Evolutionary conservation across 176 grass and related monocot genomes (phyloP), one percentile per base, ranked within the genome.

Genomic region (Oryza brachyantha): DNA sequence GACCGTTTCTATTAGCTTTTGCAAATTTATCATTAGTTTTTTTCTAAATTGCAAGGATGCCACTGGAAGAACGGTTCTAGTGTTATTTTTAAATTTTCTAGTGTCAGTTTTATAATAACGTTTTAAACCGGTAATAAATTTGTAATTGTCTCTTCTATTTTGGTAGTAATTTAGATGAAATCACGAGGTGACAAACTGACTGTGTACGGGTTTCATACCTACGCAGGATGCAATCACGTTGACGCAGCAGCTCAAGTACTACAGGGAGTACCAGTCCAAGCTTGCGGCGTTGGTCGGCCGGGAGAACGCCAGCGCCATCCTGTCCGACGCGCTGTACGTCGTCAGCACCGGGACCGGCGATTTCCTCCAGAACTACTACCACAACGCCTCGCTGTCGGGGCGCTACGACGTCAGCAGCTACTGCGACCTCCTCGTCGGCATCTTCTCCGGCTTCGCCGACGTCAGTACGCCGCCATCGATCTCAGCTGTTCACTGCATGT

Each of bases 361-460:
- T 83, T 97, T 86, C 77, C 1, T 92, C 55, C 91, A 97, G 73
- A 97, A 97, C 79, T 97, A 97, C 82, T 97, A 97, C 74, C 83
- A 88, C 62, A 97, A 97, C 69, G 86, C 86, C 61, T 64, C 74
- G 17, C 84, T 97, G 31, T 29, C 79, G 6, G 72, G 73, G 55
- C 82, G 69, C 35, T 89, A 97, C 58, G 13, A 81, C 17, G 77
- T 84, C 52, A 58, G 82, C 74, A 39, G 66, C n/a, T 97, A 84
- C 82, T 86, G 84, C 22, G 68, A 93, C 28, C 71, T 86, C 84
- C 89, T 97, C 64, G 39, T 81, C 9, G 17, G 41, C 73, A 86
- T 84, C 27, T 88, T 90, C 79, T 78, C 81, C 13, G 29, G 54
- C 63, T 92, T 92, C 68, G 34, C 86, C 74, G 50, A 60, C 66